Evolutionary conservation across 2,329 filamentous ascomycete genomes (phyloP), one percentile per base, ranked within the genome.

Genomic region (Chaetomiaceae sp.): DNA sequence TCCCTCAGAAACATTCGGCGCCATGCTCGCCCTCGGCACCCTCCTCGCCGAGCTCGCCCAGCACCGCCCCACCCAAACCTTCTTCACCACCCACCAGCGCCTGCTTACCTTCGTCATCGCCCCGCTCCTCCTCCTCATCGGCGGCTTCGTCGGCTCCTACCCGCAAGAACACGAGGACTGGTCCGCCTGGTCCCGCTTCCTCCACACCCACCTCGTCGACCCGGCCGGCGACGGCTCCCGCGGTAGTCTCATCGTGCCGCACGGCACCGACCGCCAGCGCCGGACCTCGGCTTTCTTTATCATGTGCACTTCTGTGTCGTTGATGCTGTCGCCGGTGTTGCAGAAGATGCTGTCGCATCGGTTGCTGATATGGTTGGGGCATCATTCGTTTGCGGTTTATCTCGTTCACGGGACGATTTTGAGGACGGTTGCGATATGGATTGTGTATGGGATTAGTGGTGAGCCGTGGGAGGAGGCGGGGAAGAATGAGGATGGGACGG

Each of bases 331-430:
- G 1, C 75, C 75, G 0, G 63, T 68, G 5, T 66, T 77, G 7
- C 76, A 79, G 59, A 69, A 70, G 23, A 68, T 77, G 19, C 72
- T 81, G 22, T 75, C 75, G 4, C 76, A 76, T 63, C 70, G 71
- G 25, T 59, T 76, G 2, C 73, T 80, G 33, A 73, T 79, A 54
- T 80, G 75, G 75, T 68, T 80, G 3, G 78, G 78, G n/a, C 72
- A 73, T 55, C 76, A 79, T 63, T 77, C 74, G 49, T 80, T 80
- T 55, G 77, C 78, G 22, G 77, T 81, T 4, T 81, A 81, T 60
- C 72, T 81, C 12, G 70, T 74, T 9, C 78, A 81, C 62, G 77
- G 78, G 43, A 79, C 77, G 0, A 70, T 81, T 15, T 64, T 81
- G 42, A 75, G 77, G 19, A 76, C 75, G 2, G 71, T 78, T 1